These are phyloP conservation scores for Dictyostelium brefeldianum DNA, from an alignment of 78 protist genomes.

Conservation along the genomic window DNA sequence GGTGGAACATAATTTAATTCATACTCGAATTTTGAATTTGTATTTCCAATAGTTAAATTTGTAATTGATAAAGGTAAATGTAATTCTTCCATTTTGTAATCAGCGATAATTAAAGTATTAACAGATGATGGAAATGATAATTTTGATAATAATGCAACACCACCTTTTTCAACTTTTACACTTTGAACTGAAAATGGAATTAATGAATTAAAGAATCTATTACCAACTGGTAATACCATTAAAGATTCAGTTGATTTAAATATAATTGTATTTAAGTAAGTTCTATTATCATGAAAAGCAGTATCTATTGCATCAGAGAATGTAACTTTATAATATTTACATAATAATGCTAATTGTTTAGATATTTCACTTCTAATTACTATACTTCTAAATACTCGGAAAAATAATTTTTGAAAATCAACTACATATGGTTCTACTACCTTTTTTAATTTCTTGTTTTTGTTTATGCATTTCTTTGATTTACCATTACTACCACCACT, in stretches of 20 bases:
- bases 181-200: neutral
- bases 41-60: neutral
- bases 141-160: neutral
- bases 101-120: neutral
- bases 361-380: neutral
- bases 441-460: no score
- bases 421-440: no score
- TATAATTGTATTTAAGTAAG: neutral
- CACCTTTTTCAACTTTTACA: neutral
- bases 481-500: no score
- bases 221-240: neutral
- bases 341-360: neutral
- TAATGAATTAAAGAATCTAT: neutral
- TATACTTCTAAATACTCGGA: neutral
- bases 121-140: neutral
- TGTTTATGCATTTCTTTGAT: no score
- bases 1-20: neutral
- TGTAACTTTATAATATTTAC: neutral
- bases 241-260: neutral
- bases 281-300: neutral
- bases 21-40: neutral
- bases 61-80: neutral
- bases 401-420: neutral
- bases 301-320: neutral
- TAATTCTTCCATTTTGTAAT: conserved; percentile 4